Base-by-base conservation (phyloP, 371 early-diverging fungal species). In the Actinomucor elegans region DNA sequence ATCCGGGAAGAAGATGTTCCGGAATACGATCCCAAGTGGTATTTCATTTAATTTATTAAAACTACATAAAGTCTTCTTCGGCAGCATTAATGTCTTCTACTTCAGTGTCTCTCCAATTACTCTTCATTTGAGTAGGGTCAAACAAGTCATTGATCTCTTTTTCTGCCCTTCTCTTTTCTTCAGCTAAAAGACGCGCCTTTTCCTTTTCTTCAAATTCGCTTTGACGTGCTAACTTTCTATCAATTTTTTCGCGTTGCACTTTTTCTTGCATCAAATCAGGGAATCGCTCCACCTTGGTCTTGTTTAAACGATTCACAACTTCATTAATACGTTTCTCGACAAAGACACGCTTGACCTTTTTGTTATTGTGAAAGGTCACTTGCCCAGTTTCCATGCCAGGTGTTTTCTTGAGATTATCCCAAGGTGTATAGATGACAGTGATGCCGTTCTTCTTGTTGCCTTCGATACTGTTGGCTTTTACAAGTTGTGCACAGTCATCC, bases 321-420 rank as follows among this genome's bases (percentile, higher is more conserved):
- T 81, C 88, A 69, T 97, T 98, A 36, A 75, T 68, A 17, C 94
- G 79, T 57, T 81, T 82, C 26, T 85, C 81, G 0, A 96, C 89
- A 67, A 84, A 75, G 8, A 96, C 85, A 21, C 91, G 85, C 62
- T 90, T 90, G 20, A 93, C 85, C 33, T 84, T 66, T 48, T 83
- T 87, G 20, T 76, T 77, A 55, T 91, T 90, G 61, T 87, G 89
- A 67, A 97, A 98, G 21, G 92, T 84, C 28, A 97, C 98, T 59
- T 95, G 95, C 8, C 98, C 98, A 2, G 90, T 88, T 29, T 91
- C 97, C 97, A 97, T 96, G 29, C 89, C 93, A 10, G 81, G 83
- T 12, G 90, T 90, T 75, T 96, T 96, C 53, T 94, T 87, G 28
- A 98, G 82, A 61, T 96, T 98, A 36, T 81, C 71, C 93, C 93